Conservation (phyloP, 768 basidiomycete species). For the Porpolomopsis calyptriformis region DNA sequence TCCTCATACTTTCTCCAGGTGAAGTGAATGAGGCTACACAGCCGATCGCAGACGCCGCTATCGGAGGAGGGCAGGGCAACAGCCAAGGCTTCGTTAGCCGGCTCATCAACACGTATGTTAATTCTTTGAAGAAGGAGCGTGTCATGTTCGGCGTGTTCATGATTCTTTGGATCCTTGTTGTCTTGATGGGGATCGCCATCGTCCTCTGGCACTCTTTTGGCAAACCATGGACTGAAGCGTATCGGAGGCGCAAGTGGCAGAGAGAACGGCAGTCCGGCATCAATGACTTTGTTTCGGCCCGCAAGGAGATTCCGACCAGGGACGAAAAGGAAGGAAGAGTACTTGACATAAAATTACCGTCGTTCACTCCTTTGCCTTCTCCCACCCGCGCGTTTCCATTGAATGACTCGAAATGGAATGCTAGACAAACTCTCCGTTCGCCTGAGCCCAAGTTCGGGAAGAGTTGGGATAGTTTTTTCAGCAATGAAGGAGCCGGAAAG, state of each 20-base stretch:
- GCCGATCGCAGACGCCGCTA: constrained; percentile 77
- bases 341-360: constrained; percentile 23
- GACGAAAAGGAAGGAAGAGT: constrained; percentile 19
- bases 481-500: constrained; percentile 13
- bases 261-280: constrained; percentile 40
- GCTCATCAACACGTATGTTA: constrained; percentile 64
- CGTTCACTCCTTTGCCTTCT: constrained; percentile 43
- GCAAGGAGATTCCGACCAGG: constrained; percentile 6
- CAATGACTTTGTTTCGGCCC: constrained; percentile 31
- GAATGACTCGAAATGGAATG: no score
- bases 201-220: constrained; percentile 67
- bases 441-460: constrained; percentile 16
- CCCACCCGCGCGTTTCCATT: constrained; percentile 23
- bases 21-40: constrained; percentile 63
- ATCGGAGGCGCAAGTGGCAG: constrained; percentile 40
- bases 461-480: constrained; percentile 38
- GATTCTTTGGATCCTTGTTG: constrained; percentile 72
- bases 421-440: constrained; percentile 16
- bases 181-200: constrained; percentile 64
- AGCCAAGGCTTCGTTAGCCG: constrained; percentile 57
- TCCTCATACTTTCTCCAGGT: constrained; percentile 65
- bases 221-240: constrained; percentile 33
- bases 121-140: constrained; percentile 67
- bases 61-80: constrained; percentile 45
- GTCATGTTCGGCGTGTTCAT: constrained; percentile 79